A percentile compares a stretch with the other conserved stretches of the same genome.
Conservation (phyloP, 2,329 filamentous ascomycete species). For the Moelleriella libera region DNA sequence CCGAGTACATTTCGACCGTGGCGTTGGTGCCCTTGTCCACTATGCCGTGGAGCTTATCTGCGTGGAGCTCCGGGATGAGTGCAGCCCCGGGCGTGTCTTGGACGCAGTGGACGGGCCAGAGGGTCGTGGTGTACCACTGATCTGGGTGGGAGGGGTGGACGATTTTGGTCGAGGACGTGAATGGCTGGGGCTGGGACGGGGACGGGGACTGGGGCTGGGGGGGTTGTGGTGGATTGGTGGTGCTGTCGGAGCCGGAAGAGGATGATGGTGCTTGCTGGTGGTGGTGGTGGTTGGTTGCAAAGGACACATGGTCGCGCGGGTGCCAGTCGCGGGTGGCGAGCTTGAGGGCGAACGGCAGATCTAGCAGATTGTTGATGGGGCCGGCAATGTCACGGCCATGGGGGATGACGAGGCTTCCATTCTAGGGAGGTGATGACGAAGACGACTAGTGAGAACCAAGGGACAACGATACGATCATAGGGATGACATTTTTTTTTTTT, state of each 20-base stretch:
- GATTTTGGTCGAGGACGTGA: conserved; percentile 49
- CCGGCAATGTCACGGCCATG: conserved; percentile 56
- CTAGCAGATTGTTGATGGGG: conserved; percentile 60
- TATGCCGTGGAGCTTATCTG: conserved; percentile 42
- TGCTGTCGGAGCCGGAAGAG: background rate
- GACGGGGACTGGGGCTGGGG: too few relatives aligned
- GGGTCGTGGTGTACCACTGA: conserved; percentile 49
- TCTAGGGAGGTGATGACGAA: conserved; percentile 28
- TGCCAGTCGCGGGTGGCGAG: conserved; percentile 92
- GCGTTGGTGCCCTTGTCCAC: conserved; percentile 66
- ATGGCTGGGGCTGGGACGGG: conserved; percentile 42
- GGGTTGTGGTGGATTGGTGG: too few relatives aligned
- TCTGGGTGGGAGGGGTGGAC: conserved; percentile 48
- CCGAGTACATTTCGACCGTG: conserved; percentile 84
- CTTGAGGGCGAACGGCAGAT: conserved; percentile 55
- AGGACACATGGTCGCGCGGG: conserved; percentile 71
- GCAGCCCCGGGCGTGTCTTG: conserved; percentile 58
- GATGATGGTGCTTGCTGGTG: too few relatives aligned
- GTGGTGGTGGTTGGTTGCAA: conserved; percentile 67
- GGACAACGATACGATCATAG: too few relatives aligned
- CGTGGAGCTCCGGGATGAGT: conserved; percentile 58
- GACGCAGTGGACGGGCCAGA: conserved; percentile 91
- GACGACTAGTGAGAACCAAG: too few relatives aligned
- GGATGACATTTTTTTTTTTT: too few relatives aligned
- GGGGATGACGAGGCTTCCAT: conserved; percentile 72